Percentiles rank a stretch among this genome's conserved stretches.
These are phyloP conservation scores for Ustilago loliicola DNA, from an alignment of 1,284 basidiomycete genomes.

Conservation along the genomic window DNA sequence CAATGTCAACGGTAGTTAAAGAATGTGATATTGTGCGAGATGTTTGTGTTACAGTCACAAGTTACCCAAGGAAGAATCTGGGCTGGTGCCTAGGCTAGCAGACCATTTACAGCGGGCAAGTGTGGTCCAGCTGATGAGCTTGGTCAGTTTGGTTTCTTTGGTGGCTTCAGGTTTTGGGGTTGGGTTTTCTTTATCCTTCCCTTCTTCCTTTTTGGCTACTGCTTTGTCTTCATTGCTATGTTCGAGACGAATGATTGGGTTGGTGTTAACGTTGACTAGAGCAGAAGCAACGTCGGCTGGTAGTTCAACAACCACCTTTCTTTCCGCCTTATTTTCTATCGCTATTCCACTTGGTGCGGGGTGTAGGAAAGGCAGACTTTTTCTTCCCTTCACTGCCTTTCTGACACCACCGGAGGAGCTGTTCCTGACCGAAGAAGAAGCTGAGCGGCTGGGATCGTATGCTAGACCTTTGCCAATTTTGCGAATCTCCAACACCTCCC, in stretches of 20 bases:
- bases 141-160: not conserved
- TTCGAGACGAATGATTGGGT: too few relatives aligned
- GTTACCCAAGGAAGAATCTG: constrained; percentile 5
- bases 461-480: constrained; percentile 33
- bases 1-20: too few relatives aligned
- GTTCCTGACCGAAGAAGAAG: too few relatives aligned
- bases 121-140: not conserved
- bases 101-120: not conserved
- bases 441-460: not conserved
- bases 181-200: not conserved
- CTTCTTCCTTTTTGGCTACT: not conserved
- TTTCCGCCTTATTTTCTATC: not conserved
- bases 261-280: not conserved
- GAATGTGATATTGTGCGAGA: too few relatives aligned
- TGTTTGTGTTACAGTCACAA: too few relatives aligned
- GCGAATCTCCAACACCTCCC: constrained; percentile 2
- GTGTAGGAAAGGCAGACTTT: not conserved
- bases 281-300: not conserved
- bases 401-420: too few relatives aligned
- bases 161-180: too few relatives aligned
- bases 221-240: too few relatives aligned
- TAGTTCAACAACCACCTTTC: not conserved
- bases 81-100: not conserved
- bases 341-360: too few relatives aligned
- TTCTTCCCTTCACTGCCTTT: not conserved